These are phyloP conservation scores for Ceratopteris richardii DNA, from an alignment of 75 land plant genomes.

Conservation along the genomic window DNA sequence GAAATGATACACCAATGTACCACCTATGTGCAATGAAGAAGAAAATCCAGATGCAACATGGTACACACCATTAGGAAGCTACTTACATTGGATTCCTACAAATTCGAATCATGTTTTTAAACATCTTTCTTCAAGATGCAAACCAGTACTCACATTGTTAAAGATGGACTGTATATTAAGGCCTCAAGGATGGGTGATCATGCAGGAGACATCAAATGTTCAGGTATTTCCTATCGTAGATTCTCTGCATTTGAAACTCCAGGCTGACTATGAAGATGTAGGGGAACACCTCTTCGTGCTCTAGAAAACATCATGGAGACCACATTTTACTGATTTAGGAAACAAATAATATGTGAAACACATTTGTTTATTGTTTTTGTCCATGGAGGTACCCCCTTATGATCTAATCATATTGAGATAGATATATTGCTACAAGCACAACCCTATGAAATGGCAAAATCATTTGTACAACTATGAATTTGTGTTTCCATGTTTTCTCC, in stretches of 20 bases:
- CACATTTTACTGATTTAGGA: conserved; percentile 10
- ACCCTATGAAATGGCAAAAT: too few relatives aligned
- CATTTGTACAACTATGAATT: too few relatives aligned
- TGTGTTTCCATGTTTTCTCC: too few relatives aligned
- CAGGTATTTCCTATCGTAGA: conserved; percentile 32
- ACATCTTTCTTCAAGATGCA: too few relatives aligned
- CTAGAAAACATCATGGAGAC: conserved; percentile 67
- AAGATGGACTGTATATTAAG: conserved; percentile 79
- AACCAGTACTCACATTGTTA: conserved; percentile 28
- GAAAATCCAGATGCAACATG: conserved; percentile 48
- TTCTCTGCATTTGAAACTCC: conserved; percentile 55
- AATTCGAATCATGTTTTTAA: too few relatives aligned
- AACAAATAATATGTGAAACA: too few relatives aligned
- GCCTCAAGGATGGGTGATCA: conserved; percentile 59
- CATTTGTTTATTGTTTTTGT: too few relatives aligned
- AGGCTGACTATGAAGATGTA: conserved; percentile 5
- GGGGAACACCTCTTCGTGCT: conserved; percentile 45
- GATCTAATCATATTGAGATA: too few relatives aligned
- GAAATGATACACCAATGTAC: conserved; percentile 31
- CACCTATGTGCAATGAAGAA: conserved; percentile 54
- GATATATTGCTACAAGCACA: too few relatives aligned
- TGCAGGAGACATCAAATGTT: conserved; percentile 35
- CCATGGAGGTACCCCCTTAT: too few relatives aligned
- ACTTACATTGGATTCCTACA: too few relatives aligned
- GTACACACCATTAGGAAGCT: too few relatives aligned